Evolutionary conservation across 1,139 yeast genomes (phyloP), one percentile per base, ranked within the genome.

Genomic region (Suhomyces taliae): DNA sequence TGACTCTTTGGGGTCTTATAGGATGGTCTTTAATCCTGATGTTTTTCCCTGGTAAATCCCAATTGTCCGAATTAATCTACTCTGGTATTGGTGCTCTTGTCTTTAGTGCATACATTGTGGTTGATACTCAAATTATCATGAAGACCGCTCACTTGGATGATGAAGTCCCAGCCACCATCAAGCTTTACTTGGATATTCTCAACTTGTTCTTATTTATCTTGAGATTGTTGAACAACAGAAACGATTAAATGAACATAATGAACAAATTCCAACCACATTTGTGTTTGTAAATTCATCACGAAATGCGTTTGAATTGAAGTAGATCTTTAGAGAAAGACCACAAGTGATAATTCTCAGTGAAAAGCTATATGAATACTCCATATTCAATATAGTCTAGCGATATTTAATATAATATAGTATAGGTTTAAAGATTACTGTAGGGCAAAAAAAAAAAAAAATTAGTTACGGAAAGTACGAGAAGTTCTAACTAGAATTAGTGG

Each of bases 71-170:
- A 58, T 64, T 85, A 55, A 68, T 83, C 6, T 89, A 87, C 67
- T 81, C 91, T 36, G 80, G 83, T 47, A 62, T 85, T 41, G 96
- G 95, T 12, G 93, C 95, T 4, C 59, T 85, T 35, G 69, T 90
- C 7, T 90, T 90, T 66, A 74, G 87, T 24, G 79, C 84, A 8
- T 90, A 87, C 63, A 79, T 90, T 47, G 67, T 90, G 47, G 81
- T 89, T 44, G 97, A 90, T 64, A 90, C 96, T 27, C 96, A 90
- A 67, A 67, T 82, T 53, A 80, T 93, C 45, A 78, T 90, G 81
- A 86, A 88, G 60, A 85, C 84, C 49, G 86, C 80, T 57, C 87
- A 87, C 60, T 85, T 95, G 51, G 97, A 88, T 55, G 97, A 90
- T 58, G 96, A 89, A 57, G 78, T 91, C 15, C 82, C 87, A 29